A percentile compares a stretch with the other conserved stretches of the same genome.
Evolutionary conservation across 208 protist genomes (phyloP).

Genomic region (Acanthamoeba castellanii): DNA sequence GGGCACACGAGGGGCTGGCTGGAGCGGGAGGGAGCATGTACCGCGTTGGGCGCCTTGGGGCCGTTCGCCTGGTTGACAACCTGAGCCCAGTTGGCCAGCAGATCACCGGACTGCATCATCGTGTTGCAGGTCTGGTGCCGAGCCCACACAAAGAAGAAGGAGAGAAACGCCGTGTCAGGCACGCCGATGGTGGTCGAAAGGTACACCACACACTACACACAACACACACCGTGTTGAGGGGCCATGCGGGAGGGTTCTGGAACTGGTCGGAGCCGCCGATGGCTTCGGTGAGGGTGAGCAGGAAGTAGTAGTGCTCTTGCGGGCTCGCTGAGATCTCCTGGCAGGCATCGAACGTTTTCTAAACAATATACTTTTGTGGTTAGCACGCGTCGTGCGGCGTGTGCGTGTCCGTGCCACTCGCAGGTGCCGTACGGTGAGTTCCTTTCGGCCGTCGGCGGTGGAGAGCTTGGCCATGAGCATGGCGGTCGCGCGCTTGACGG

Average conservation of each 20-base stretch:
- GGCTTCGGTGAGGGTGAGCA: constrained; percentile 55
- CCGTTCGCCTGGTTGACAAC: constrained; percentile 46
- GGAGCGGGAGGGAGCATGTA: not conserved
- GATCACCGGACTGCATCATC: constrained; percentile 40
- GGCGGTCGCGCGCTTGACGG: not conserved
- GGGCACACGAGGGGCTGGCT: not conserved
- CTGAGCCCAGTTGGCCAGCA: constrained; percentile 55
- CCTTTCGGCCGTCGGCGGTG: not conserved
- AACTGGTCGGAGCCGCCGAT: constrained; percentile 65
- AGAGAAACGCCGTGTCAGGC: not conserved
- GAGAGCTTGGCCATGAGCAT: constrained; percentile 27
- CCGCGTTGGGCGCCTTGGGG: not conserved
- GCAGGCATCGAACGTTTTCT: constrained; percentile 51
- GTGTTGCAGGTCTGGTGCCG: constrained; percentile 28
- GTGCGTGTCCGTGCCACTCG: too few species aligned
- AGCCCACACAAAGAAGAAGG: not conserved
- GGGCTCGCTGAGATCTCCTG: constrained; percentile 49
- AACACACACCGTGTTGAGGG: not conserved
- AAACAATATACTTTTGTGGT: not conserved
- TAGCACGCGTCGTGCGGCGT: too few species aligned
- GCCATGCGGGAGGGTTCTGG: constrained; percentile 65
- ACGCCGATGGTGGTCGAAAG: too few species aligned
- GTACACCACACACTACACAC: not conserved
- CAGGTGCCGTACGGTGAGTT: not conserved
- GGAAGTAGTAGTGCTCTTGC: constrained; percentile 53